Conservation (phyloP, 768 basidiomycete genomes). For the Glaciozyma martinii region DNA sequence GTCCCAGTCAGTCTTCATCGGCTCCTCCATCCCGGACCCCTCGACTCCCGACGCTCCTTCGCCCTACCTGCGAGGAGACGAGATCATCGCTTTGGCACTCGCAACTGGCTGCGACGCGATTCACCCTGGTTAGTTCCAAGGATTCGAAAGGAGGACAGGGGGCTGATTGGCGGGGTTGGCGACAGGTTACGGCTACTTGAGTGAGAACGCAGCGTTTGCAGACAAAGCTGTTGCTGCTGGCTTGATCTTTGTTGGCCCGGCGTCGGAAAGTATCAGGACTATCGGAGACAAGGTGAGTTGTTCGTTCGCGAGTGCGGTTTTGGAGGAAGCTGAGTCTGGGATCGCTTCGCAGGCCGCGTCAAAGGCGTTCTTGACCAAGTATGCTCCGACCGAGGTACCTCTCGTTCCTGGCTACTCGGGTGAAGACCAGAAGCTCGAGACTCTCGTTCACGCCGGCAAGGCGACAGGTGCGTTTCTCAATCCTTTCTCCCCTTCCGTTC, state of each 20-base stretch:
- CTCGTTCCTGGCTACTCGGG: constrained; percentile 54
- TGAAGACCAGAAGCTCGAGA: constrained; percentile 40
- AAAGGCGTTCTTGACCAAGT: not conserved
- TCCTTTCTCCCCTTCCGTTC: not conserved
- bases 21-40: not conserved
- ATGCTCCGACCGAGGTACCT: constrained; percentile 37
- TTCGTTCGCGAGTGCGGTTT: not conserved
- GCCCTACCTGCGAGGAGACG: constrained; percentile 10
- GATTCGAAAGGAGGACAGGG: no score
- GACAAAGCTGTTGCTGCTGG: not conserved
- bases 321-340: not conserved
- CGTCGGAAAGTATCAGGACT: not conserved
- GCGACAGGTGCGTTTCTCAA: constrained; percentile 8
- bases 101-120: constrained; percentile 18
- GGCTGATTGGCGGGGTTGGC: not conserved
- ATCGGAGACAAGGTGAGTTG: not conserved
- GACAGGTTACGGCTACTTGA: constrained; percentile 26
- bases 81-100: constrained; percentile 28
- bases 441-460: constrained; percentile 43
- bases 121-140: constrained; percentile 20
- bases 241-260: not conserved
- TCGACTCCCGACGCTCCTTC: not conserved
- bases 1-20: not conserved
- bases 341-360: not conserved
- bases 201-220: constrained; percentile 20